Percentiles rank a stretch among this genome's conserved stretches.
Conservation (phyloP, 2,329 filamentous ascomycete genomes). For the Claviceps capensis region DNA sequence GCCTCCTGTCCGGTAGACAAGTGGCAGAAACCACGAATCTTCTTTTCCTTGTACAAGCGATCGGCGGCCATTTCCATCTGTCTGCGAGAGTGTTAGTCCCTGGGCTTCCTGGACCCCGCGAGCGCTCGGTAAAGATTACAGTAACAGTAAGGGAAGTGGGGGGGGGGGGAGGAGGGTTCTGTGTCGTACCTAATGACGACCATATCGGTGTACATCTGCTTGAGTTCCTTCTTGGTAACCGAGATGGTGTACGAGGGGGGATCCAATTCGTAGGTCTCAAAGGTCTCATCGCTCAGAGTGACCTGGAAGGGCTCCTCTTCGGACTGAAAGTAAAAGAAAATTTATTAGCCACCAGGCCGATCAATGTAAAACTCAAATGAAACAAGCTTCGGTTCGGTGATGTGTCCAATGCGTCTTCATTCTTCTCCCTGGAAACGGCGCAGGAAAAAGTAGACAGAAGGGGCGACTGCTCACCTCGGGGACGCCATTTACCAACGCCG, state of each 20-base stretch:
- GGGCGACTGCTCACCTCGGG: conserved; percentile 26
- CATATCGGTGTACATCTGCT: conserved; percentile 99
- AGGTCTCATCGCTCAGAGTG: conserved; percentile 92
- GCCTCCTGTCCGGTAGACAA: conserved; percentile 96
- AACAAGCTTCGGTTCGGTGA: too few relatives aligned
- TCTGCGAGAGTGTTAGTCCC: conserved; percentile 37
- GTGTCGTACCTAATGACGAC: conserved; percentile 68
- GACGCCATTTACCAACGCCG: conserved; percentile 68
- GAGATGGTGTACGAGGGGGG: conserved; percentile 85
- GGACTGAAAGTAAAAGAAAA: conserved; percentile 40
- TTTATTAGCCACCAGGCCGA: conserved; percentile 9
- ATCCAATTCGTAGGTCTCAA: conserved; percentile 98
- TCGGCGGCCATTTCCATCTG: conserved; percentile 99
- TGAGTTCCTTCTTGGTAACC: conserved; percentile 94
- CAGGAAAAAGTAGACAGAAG: conserved; percentile 8
- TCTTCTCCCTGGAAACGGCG: too few relatives aligned
- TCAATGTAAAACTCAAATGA: not conserved
- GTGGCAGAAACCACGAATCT: conserved; percentile 99
- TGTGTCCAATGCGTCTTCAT: too few relatives aligned
- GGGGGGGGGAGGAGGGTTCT: not conserved
- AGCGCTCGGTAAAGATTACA: too few relatives aligned
- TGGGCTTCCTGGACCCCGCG: too few relatives aligned
- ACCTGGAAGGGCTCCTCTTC: conserved; percentile 90
- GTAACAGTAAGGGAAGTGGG: too few relatives aligned
- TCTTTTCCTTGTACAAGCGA: conserved; percentile 99